These are phyloP conservation scores for Metschnikowia cerradonensis DNA, from an alignment of 805 yeast species.

Conservation along the genomic window DNA sequence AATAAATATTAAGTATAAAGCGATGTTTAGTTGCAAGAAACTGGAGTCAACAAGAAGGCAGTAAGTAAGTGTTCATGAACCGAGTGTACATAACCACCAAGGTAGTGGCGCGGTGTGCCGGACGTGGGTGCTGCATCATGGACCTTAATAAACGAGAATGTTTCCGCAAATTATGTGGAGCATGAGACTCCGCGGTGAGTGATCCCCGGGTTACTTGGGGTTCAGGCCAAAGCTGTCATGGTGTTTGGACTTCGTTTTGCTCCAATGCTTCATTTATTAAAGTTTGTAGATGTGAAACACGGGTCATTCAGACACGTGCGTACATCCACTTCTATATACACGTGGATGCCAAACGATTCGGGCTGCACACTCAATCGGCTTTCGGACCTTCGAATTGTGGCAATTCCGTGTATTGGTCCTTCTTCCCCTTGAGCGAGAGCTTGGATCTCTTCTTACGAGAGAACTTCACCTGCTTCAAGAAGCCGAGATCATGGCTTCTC, in stretches of 20 bases:
- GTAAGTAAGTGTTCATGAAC: neutral
- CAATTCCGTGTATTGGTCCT: constrained; percentile 23
- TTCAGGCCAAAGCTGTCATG: too few species aligned
- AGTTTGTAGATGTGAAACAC: neutral
- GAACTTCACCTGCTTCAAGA: constrained; percentile 31
- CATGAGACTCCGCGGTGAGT: neutral
- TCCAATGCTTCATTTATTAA: neutral
- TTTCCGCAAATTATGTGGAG: neutral
- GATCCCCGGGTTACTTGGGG: too few species aligned
- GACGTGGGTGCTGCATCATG: neutral
- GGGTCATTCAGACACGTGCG: neutral
- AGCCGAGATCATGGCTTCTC: constrained; percentile 37
- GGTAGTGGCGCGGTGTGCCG: constrained; percentile 1
- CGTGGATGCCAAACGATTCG: neutral
- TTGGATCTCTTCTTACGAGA: constrained; percentile 16
- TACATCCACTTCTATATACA: neutral
- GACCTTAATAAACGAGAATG: neutral
- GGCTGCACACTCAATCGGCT: constrained; percentile 7
- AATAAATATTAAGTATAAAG: neutral
- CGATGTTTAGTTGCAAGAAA: neutral
- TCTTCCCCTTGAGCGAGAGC: constrained; percentile 24
- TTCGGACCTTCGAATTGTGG: constrained; percentile 29
- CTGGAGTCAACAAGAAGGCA: neutral
- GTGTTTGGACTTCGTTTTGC: neutral
- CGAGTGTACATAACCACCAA: constrained; percentile 4